Conservation (phyloP, 352 stramenopile species). For the Elongisporangium undulatum region DNA sequence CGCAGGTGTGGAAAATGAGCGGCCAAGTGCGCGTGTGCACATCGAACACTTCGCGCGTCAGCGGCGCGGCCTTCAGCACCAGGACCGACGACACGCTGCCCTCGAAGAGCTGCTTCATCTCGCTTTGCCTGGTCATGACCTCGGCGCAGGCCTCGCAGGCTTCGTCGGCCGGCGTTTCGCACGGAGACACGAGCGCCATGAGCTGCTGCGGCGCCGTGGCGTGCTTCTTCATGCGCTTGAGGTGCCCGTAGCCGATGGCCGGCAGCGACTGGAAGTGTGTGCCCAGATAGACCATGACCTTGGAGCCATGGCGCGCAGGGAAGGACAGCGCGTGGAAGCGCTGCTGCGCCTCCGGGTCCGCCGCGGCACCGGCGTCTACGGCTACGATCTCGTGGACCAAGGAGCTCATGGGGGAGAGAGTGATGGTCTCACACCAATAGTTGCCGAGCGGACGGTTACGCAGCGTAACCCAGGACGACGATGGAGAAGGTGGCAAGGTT, state of each 20-base stretch:
- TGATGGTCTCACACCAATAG: neutral
- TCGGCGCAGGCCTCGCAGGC: conserved; percentile 3
- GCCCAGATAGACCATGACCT: conserved; percentile 60
- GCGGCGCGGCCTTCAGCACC: conserved; percentile 48
- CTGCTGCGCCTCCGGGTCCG: conserved; percentile 44
- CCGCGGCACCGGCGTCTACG: conserved; percentile 14
- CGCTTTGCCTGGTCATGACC: neutral
- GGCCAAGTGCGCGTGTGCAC: conserved; percentile 61
- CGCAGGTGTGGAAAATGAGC: conserved; percentile 76
- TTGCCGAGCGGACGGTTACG: neutral
- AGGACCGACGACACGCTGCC: conserved; percentile 35
- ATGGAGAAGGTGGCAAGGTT: neutral
- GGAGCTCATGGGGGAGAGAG: neutral
- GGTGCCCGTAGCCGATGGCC: conserved; percentile 62
- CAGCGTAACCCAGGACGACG: neutral
- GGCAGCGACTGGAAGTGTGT: conserved; percentile 44
- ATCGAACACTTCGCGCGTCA: conserved; percentile 57
- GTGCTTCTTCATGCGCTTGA: conserved; percentile 85
- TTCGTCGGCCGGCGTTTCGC: conserved; percentile 5
- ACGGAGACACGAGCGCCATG: conserved; percentile 49
- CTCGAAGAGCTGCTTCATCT: conserved; percentile 38
- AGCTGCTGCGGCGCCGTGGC: conserved; percentile 24
- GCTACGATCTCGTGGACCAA: conserved; percentile 33
- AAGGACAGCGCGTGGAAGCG: conserved; percentile 71
- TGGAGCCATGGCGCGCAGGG: conserved; percentile 48